Evolutionary conservation across 139 green algal genomes (phyloP), one percentile per base, ranked within the genome.

Genomic region (Micractinium sp.): DNA sequence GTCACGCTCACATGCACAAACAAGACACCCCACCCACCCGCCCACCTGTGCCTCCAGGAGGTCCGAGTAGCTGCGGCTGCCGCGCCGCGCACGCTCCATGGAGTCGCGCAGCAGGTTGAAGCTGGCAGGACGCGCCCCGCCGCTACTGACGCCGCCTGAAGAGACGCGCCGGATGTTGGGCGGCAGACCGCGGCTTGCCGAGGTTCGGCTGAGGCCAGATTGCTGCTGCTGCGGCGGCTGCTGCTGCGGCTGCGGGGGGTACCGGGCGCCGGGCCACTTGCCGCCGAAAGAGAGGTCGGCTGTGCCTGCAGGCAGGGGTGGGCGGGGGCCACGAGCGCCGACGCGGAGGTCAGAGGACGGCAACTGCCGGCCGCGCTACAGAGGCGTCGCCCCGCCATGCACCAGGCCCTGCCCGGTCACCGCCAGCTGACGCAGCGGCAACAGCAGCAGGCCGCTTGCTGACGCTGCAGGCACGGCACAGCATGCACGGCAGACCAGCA

Each of bases 251-350:
- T 38, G 73, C 79, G 39, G 29, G 41, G n/a, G 79, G 19, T 85
- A 47, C 75, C 75, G 75, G 29, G 15, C 29, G 36, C 16, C 81
- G 0, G 56, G 41, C 33, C n/a, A 67, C 83, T 7, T 27, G 25
- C 14, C 27, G 61, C 83, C 83, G 69, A 87, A 87, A 19, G 66
- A 39, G 23, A 87, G 83, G 67, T 87, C 83, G 13, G 83, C 83
- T 25, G 83, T 87, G 39, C 0, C 83, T 87, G 83, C 29, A 56
- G 16, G 33, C 27, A 47, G 39, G 38, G 36, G 38, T 5, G 36
- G 76, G 15, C 3, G 36, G 7, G 75, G 74, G 74, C 27, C 12
- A 31, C 5, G 20, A 74, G 71, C 31, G 29, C 39, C 9, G 7
- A 27, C n/a, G n/a, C 47, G 47, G 2, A 38, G 71, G 71, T 23